These are phyloP conservation scores for Crataegus laevigata DNA, from an alignment of 306 rosid species.

Conservation along the genomic window DNA sequence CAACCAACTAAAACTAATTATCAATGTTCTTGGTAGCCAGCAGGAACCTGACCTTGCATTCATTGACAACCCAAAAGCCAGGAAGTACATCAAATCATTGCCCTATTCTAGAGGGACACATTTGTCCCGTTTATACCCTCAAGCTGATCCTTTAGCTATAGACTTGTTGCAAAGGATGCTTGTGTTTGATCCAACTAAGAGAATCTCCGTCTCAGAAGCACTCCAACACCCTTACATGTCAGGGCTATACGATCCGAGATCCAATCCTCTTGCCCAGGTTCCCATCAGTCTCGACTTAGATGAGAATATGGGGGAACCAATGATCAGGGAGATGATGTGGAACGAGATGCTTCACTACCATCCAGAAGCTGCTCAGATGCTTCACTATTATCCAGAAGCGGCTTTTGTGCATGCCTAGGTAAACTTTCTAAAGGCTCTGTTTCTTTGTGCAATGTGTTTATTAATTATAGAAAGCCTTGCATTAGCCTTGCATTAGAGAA, in stretches of 20 bases:
- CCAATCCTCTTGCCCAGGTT: conserved; percentile 46
- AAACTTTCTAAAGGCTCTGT: conserved; percentile 1
- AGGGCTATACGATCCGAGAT: conserved; percentile 51
- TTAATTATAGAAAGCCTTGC: not conserved
- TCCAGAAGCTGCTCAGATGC: conserved; percentile 59
- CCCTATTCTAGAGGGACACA: conserved; percentile 48
- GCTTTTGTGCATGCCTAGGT: conserved; percentile 23
- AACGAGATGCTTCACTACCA: conserved; percentile 72
- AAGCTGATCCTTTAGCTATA: conserved; percentile 70
- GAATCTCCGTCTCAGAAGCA: conserved; percentile 66
- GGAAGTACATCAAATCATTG: conserved; percentile 49
- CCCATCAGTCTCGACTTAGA: conserved; percentile 64
- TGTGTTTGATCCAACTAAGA: conserved; percentile 73
- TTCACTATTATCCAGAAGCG: conserved; percentile 67
- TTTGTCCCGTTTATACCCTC: conserved; percentile 55
- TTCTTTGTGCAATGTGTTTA: conserved; percentile 1
- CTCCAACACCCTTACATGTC: conserved; percentile 81
- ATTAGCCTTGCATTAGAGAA: conserved; percentile 17
- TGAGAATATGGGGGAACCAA: conserved; percentile 40
- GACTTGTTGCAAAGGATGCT: conserved; percentile 81
- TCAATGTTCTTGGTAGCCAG: conserved; percentile 73
- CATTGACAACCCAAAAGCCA: conserved; percentile 57
- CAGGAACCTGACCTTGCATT: conserved; percentile 47
- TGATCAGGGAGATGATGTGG: conserved; percentile 86
- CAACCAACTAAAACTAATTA: conserved; percentile 65